Evolutionary conservation across 192 early-diverging fungal genomes (phyloP), one percentile per base, ranked within the genome.

Genomic region (Backusella tuberculispora): DNA sequence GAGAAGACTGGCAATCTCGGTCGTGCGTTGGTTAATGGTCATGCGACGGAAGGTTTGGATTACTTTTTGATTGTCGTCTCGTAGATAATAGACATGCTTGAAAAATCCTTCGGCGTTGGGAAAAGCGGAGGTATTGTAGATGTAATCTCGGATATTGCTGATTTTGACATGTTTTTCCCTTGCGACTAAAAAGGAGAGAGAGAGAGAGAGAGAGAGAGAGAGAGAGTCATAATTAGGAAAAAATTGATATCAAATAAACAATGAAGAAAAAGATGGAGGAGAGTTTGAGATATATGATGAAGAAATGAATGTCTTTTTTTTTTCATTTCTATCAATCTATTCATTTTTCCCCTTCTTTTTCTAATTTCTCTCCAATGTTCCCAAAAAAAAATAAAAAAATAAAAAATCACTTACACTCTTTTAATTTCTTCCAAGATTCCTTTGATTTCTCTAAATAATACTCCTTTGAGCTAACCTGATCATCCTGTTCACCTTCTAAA

Each of bases 41-140:
- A 88, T 89, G 26, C 86, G 79, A 10, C 85, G 83, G 65, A 89
- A 89, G 12, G 85, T 85, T 65, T 89, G 88, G 13, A 89, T 80
- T 1, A 89, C 88, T 38, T 79, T 69, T 9, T 17, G n/a, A 6
- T 47, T 13, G 38, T 78, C 24, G 1, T 82, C 79, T 1, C 79
- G 63, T 56, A 88, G 81, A 71, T 84, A 85, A 43, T 83, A 87
- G 1, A 89, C 86, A 60, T 86, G 76, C 43, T 89, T 89, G 65
- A 88, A 89, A 53, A 78, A 78, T 2, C 88, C 88, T 75, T 87
- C 85, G 0, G 88, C 86, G 29, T 78, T 76, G 6, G 81, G 75
- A 43, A 46, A 67, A 5, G 75, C 24, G 15, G 71, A 69, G 26
- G 66, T 76, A 21, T 73, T 73, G 17, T 63, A 56, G 10, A 48